Evolutionary conservation across 225 moss, liverwort and hornwort species (phyloP), one percentile per base, ranked within the genome.

Genomic region (Bryoerythrophyllum caledonicum): DNA sequence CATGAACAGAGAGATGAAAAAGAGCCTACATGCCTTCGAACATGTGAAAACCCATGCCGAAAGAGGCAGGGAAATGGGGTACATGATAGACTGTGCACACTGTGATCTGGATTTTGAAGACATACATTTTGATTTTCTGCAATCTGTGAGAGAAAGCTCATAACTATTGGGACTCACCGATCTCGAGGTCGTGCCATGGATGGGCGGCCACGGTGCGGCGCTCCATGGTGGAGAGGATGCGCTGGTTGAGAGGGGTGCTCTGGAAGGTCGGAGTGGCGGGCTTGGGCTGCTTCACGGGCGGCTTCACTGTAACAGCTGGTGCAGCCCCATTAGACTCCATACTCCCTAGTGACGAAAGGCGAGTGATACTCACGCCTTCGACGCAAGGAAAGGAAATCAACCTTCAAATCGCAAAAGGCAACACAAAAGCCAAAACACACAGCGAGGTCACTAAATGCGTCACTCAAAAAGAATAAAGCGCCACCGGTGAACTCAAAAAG

Each of bases 161-260:
- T n/a, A 63, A 66, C 14, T 14, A 34, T 28, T 15, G n/a, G 13
- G 59, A 61, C 60, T 52, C 21, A 96, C 94, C 97, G 54, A 99
- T 94, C 82, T 99, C 97, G 53, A 99, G 83, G 81, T 99, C 97
- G 78, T 99, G 97, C 97, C 97, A 99, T 2, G 97, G 94, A 88
- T 99, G 97, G 9, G 97, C 97, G 60, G 97, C 97, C 30, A 99
- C 94, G 2, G 94, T 90, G 74, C 97, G 88, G 38, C 93, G 91
- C 79, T 91, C 88, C 97, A 99, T 99, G 12, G 92, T 85, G 23
- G 84, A 82, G 25, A 92, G 77, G 70, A 92, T 88, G 54, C 87
- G 81, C 23, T 90, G 80, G 84, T 82, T 91, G 34, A 90, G 81
- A 24, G 84, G 80, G 46, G 83, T 68, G 72, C 71, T 81, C 25